phyloP scores from a whole-genome alignment of 2,329 filamentous ascomycete genomes.

The Venturia pyrina region DNA sequence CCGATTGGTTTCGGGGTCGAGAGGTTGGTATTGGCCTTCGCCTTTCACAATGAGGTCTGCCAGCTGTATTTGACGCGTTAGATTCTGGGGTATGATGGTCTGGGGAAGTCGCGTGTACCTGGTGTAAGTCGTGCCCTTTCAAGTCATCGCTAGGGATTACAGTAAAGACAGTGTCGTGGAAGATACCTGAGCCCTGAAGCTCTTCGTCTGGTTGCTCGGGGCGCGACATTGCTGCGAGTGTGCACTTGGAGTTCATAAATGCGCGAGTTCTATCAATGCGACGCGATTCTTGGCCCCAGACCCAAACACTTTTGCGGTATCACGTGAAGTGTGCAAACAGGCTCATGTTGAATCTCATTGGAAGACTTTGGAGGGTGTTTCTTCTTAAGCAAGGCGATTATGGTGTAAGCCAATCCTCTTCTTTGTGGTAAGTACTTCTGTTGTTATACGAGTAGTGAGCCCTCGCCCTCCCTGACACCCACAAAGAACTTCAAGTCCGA shows the following conservation, averaged over 20 bases:
- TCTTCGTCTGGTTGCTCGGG: background rate
- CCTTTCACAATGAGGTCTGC: slow-evolving; percentile 35
- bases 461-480: too few species aligned
- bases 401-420: too few species aligned
- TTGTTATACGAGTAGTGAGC: too few species aligned
- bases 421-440: too few species aligned
- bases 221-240: background rate
- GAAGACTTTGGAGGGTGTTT: background rate
- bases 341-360: background rate
- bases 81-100: slow-evolving; percentile 1
- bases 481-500: too few species aligned
- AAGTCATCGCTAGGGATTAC: slow-evolving; percentile 33
- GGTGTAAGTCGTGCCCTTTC: slow-evolving; percentile 20
- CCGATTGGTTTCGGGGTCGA: slow-evolving; percentile 28
- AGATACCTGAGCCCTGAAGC: slow-evolving; percentile 19
- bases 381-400: too few species aligned
- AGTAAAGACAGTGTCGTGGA: slow-evolving; percentile 30
- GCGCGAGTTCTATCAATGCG: too few species aligned
- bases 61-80: slow-evolving; percentile 27
- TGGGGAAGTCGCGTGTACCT: slow-evolving; percentile 12
- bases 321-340: background rate
- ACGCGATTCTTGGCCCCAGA: background rate
- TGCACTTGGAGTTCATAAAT: too few species aligned
- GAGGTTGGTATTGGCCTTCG: slow-evolving; percentile 37
- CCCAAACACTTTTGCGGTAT: background rate